Conservation (phyloP, 2,329 filamentous ascomycete genomes). For the Trichoderma sp. region DNA sequence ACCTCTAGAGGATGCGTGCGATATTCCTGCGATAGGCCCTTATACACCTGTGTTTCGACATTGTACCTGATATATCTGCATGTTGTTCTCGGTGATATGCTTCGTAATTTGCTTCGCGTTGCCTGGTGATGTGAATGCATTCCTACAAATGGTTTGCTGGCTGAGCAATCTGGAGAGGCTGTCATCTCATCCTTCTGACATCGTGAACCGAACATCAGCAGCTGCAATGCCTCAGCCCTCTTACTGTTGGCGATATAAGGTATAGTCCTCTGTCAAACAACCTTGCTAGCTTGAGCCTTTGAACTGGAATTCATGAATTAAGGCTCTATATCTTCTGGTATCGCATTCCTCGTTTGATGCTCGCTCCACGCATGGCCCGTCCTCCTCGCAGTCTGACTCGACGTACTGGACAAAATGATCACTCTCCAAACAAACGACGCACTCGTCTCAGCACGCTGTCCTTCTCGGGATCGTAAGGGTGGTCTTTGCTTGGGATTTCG, state of each 20-base stretch:
- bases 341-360: neutral
- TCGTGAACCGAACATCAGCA: neutral
- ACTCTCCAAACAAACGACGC: slow-evolving; percentile 67
- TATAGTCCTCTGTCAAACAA: too few species aligned
- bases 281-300: too few species aligned
- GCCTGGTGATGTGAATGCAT: too few species aligned
- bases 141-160: too few species aligned
- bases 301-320: too few species aligned
- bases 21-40: slow-evolving; percentile 2
- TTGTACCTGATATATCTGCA: too few species aligned
- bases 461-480: slow-evolving; percentile 98
- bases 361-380: neutral
- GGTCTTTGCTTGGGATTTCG: slow-evolving; percentile 98
- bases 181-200: neutral
- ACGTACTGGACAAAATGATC: slow-evolving; percentile 34
- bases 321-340: neutral
- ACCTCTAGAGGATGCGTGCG: slow-evolving; percentile 5
- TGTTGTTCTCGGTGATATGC: too few species aligned
- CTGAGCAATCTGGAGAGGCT: too few species aligned
- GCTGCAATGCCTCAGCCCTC: too few species aligned
- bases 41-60: slow-evolving; percentile 9
- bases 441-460: slow-evolving; percentile 95
- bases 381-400: neutral
- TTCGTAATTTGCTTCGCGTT: too few species aligned
- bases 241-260: too few species aligned